These are phyloP conservation scores for Aspergillus saccharolyticus DNA, from an alignment of 495 filamentous ascomycete genomes.

Conservation along the genomic window DNA sequence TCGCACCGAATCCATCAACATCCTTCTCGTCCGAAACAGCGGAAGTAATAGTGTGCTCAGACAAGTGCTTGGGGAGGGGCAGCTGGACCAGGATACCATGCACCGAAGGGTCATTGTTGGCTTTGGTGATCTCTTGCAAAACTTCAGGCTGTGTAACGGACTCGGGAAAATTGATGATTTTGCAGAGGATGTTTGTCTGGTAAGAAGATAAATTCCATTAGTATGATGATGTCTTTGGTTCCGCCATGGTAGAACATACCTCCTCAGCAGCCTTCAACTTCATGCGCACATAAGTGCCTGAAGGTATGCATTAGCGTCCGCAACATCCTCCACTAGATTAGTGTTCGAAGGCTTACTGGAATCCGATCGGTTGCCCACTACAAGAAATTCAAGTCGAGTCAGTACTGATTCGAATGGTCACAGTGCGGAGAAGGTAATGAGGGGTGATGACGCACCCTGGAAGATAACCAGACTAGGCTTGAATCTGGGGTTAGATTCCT, in stretches of 20 bases:
- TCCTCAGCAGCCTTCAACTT: slow-evolving; percentile 96
- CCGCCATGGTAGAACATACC: slow-evolving; percentile 45
- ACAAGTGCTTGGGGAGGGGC: slow-evolving; percentile 80
- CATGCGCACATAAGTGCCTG: slow-evolving; percentile 98
- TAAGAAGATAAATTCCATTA: slow-evolving; percentile 14
- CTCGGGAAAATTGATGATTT: slow-evolving; percentile 76
- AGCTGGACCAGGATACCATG: slow-evolving; percentile 94
- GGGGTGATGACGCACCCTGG: slow-evolving; percentile 59
- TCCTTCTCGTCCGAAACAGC: slow-evolving; percentile 90
- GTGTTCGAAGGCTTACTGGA: slow-evolving; percentile 62
- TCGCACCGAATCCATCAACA: slow-evolving; percentile 92
- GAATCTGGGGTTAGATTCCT: slow-evolving; percentile 77
- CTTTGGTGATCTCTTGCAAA: slow-evolving; percentile 67
- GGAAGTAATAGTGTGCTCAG: slow-evolving; percentile 84
- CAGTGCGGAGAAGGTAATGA: neutral
- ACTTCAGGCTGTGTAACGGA: slow-evolving; percentile 79
- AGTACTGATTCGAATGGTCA: neutral
- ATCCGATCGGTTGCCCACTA: slow-evolving; percentile 83
- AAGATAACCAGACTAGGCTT: slow-evolving; percentile 86
- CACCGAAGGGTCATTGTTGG: slow-evolving; percentile 83
- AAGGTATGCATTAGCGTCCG: slow-evolving; percentile 20
- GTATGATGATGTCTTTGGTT: slow-evolving; percentile 2
- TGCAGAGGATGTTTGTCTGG: slow-evolving; percentile 83
- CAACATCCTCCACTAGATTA: neutral
- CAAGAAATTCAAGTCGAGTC: slow-evolving; percentile 14